Percentiles rank a stretch among this genome's conserved stretches.
Conservation (phyloP, 495 filamentous ascomycete genomes). For the Lineolata rhizophorae region DNA sequence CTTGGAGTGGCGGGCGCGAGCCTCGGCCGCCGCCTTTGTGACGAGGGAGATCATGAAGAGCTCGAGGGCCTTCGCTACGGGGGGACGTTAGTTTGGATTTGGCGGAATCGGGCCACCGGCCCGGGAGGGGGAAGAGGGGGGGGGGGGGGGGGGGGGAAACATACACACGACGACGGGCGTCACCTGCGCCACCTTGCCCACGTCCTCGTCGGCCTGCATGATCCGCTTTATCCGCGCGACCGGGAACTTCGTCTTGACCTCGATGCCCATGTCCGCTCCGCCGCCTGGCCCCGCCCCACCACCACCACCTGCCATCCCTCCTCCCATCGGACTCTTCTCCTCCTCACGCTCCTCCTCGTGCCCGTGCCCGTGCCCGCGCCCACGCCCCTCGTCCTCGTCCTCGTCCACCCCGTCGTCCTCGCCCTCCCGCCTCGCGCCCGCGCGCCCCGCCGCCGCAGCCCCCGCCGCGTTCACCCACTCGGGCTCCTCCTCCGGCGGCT, state of each 20-base stretch:
- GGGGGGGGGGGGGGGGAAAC: constrained; percentile 13
- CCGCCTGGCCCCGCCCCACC: not conserved
- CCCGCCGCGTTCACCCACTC: not conserved
- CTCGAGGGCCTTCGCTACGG: constrained; percentile 62
- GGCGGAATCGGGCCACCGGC: constrained; percentile 1
- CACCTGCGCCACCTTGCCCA: constrained; percentile 94
- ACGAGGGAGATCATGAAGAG: constrained; percentile 93
- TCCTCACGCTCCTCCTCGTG: constrained; percentile 7
- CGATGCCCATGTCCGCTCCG: constrained; percentile 24
- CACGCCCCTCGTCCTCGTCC: not conserved
- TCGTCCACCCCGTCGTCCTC: not conserved
- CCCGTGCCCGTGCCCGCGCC: constrained; percentile 1
- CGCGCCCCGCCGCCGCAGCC: not conserved
- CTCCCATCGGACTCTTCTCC: constrained; percentile 6
- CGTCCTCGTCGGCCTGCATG: constrained; percentile 98
- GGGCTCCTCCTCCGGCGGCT: not conserved
- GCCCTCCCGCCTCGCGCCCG: not conserved
- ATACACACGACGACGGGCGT: constrained; percentile 80
- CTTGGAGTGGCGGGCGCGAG: constrained; percentile 61
- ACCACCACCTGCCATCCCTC: constrained; percentile 3
- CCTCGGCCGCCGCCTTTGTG: constrained; percentile 63
- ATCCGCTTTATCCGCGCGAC: constrained; percentile 97
- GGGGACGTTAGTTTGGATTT: constrained; percentile 5
- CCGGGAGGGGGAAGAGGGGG: not conserved
- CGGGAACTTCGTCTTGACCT: constrained; percentile 89